Base-by-base conservation (phyloP, 140 eudicot genomes). In the Stevia rebaudiana region DNA sequence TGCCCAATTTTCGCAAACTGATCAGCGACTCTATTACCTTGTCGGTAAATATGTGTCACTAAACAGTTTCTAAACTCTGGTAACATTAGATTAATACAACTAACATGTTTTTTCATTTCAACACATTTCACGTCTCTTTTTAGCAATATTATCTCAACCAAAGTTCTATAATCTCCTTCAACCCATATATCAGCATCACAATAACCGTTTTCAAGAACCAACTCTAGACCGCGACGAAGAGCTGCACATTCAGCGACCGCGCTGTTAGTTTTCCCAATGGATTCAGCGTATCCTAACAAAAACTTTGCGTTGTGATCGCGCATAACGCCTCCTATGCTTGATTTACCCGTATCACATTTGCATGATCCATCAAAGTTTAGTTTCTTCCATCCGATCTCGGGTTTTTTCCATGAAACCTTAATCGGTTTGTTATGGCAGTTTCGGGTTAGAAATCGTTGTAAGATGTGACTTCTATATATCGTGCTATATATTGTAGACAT, bases 11-110 rank as follows among this genome's bases (percentile, higher is more conserved):
- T 70, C 2, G 97, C 97, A n/a, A 94, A 82, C 65, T 81, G 88
- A 78, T 94, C 88, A 0, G 99, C 99, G 7, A 81, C 88, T 56
- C 84, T 51, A 70, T 94, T 94, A 2, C 99, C 99, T 75, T 94
- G 90, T 19, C 99, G 56, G 31, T 77, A 85, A 60, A 82, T 73
- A 77, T 94, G 99, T 0, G 90, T 88, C 19, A 83, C 31, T 0
- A 73, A 39, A 46, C 78, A 88, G 7, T 85, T 80, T 11, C 84
- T 30, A n/a, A 92, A 69, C 74, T 67, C 83, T 0, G 84, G 81
- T 17, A 92, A 61, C 6, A 92, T 74, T 35, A 57, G 15, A 25
- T 81, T 88, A 54, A 92, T 78, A 35, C 57, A 63, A 42, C 52
- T 65, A 5, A 88, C 75, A 42, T 69, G 84, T 36, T 40, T 81